Percentiles rank a stretch among this genome's conserved stretches.
Evolutionary conservation across 2,329 filamentous ascomycete species (phyloP).

Genomic region (Alternaria infectoria): DNA sequence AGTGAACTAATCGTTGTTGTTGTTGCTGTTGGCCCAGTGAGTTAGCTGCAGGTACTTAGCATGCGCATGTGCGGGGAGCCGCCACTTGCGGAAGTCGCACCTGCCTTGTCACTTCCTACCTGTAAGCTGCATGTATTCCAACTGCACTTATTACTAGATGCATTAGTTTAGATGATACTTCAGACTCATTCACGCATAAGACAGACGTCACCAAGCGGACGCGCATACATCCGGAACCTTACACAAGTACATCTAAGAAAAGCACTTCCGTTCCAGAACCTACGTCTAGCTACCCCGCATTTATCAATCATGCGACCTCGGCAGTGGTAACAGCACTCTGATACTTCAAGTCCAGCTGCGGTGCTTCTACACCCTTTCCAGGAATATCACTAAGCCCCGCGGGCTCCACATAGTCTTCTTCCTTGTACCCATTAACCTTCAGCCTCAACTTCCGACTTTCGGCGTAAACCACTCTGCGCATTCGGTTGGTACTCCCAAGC

Average conservation of each 20-base stretch:
- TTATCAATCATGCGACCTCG: conserved; percentile 5
- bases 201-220: not conserved
- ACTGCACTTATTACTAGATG: not conserved
- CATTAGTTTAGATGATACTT: not conserved
- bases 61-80: not conserved
- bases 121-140: not conserved
- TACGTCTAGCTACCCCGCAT: not conserved
- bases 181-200: not conserved
- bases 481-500: conserved; percentile 49
- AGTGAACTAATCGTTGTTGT: not conserved
- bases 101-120: not conserved
- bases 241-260: not conserved
- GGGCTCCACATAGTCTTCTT: conserved; percentile 48
- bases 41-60: not conserved
- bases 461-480: conserved; percentile 51
- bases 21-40: not conserved
- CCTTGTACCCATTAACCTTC: conserved; percentile 47
- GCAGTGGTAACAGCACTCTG: conserved; percentile 25
- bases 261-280: not conserved
- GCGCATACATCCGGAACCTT: not conserved
- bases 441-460: conserved; percentile 50
- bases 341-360: conserved; percentile 22
- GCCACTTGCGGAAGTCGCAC: not conserved
- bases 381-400: conserved; percentile 47
- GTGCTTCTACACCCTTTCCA: conserved; percentile 17